Evolutionary conservation across 2,329 filamentous ascomycete genomes (phyloP).

Genomic region (Rugonectria rugulosa): DNA sequence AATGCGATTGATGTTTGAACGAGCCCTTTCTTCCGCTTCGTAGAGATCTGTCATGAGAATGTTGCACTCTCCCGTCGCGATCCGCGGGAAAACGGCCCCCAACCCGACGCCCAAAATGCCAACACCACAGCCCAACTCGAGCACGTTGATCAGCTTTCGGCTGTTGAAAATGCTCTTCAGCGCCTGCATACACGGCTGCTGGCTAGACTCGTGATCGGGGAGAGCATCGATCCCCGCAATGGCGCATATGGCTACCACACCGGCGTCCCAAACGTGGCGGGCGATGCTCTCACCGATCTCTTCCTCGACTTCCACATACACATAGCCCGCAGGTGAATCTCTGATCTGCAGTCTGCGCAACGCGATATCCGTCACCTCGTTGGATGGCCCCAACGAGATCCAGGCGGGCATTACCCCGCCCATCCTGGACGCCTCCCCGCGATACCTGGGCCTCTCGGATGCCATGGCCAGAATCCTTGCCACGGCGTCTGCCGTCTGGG

Average conservation of each 20-base stretch:
- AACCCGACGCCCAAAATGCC: constrained; percentile 63
- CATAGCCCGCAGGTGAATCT: constrained; percentile 28
- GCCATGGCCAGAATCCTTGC: constrained; percentile 37
- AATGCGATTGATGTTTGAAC: constrained; percentile 54
- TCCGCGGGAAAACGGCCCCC: constrained; percentile 44
- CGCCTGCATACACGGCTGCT: constrained; percentile 39
- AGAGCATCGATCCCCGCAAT: constrained; percentile 41
- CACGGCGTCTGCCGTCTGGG: constrained; percentile 38
- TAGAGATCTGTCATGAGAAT: constrained; percentile 64
- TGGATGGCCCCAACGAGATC: constrained; percentile 42
- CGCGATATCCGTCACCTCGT: constrained; percentile 34
- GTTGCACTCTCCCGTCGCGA: constrained; percentile 35
- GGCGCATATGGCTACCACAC: constrained; percentile 53
- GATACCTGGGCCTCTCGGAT: constrained; percentile 26
- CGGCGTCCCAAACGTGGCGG: constrained; percentile 66
- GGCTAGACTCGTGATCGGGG: constrained; percentile 37
- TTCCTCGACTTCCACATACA: constrained; percentile 56
- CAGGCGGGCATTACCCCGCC: constrained; percentile 56
- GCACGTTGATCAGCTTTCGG: constrained; percentile 47
- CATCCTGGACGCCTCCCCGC: constrained; percentile 25
- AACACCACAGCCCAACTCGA: constrained; percentile 66
- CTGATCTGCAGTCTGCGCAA: constrained; percentile 42
- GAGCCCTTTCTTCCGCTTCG: constrained; percentile 59
- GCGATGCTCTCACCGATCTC: constrained; percentile 68
- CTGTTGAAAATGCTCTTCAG: constrained; percentile 42